These are phyloP conservation scores for Hypericum perforatum DNA, from an alignment of 345 rosid genomes.

Conservation along the genomic window DNA sequence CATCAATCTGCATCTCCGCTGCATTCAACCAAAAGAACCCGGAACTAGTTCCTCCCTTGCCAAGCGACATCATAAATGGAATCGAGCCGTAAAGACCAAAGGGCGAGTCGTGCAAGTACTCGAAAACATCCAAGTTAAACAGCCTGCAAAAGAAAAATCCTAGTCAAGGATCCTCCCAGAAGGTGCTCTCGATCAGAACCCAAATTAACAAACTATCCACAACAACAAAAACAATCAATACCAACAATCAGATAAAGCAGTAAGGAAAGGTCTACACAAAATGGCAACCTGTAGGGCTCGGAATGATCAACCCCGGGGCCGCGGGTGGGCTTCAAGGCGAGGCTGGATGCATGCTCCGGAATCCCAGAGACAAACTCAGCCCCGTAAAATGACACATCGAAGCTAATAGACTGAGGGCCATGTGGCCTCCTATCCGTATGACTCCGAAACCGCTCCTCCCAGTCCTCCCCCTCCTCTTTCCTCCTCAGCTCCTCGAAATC, in stretches of 20 bases:
- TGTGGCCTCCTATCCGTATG: constrained; percentile 77
- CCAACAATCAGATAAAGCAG: too few species aligned
- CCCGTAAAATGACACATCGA: constrained; percentile 82
- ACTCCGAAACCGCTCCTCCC: constrained; percentile 80
- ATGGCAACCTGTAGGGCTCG: constrained; percentile 64
- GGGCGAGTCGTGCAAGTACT: constrained; percentile 78
- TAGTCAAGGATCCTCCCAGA: too few species aligned
- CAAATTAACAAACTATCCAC: too few species aligned
- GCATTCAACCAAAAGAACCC: constrained; percentile 98
- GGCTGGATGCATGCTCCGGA: constrained; percentile 83
- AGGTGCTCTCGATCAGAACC: too few species aligned
- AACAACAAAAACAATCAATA: too few species aligned
- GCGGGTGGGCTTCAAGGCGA: constrained; percentile 76
- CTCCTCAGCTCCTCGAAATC: constrained; percentile 79
- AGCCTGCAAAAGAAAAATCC: too few species aligned
- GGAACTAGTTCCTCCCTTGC: constrained; percentile 53
- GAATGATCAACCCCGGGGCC: constrained; percentile 85
- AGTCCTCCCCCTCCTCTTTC: constrained; percentile 64
- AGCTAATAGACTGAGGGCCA: constrained; percentile 92
- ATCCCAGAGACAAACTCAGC: constrained; percentile 82
- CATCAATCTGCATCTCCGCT: constrained; percentile 99
- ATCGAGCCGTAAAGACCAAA: constrained; percentile 93
- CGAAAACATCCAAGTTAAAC: constrained; percentile 91
- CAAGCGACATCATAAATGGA: constrained; percentile 87
- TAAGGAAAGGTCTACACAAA: too few species aligned